Conservation (phyloP, 805 yeast genomes). For the Candida xyloterini region DNA sequence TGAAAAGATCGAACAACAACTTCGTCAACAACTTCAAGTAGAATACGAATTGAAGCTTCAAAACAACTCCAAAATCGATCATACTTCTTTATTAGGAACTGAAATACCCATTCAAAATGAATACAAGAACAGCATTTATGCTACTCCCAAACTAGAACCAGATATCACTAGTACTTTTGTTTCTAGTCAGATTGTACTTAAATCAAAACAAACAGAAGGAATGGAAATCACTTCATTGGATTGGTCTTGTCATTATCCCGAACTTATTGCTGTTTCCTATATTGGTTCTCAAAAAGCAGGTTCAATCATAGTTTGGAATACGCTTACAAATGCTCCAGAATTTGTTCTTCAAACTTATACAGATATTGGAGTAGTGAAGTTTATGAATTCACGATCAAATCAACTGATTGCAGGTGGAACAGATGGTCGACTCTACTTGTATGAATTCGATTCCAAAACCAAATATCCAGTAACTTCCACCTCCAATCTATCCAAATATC, state of each 20-base stretch:
- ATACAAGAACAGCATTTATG: conserved; percentile 28
- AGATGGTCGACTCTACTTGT: conserved; percentile 49
- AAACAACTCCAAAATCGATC: neutral
- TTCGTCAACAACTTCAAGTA: conserved; percentile 5
- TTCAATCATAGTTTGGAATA: conserved; percentile 31
- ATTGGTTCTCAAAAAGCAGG: conserved; percentile 11
- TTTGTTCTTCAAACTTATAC: conserved; percentile 41
- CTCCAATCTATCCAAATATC: conserved; percentile 4
- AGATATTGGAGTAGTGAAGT: conserved; percentile 37
- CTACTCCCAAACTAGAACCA: conserved; percentile 6
- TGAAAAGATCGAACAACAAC: conserved; percentile 11
- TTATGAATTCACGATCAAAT: conserved; percentile 38
- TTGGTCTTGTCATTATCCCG: conserved; percentile 30
- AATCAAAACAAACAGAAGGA: conserved; percentile 6
- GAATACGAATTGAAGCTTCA: conserved; percentile 9
- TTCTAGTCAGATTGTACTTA: conserved; percentile 1
- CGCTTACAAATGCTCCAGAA: conserved; percentile 29
- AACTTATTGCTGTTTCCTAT: conserved; percentile 28
- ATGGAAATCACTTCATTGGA: conserved; percentile 28
- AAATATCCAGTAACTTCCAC: conserved; percentile 24
- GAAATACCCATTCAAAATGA: conserved; percentile 15
- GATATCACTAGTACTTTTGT: conserved; percentile 6
- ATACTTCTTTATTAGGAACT: conserved; percentile 2
- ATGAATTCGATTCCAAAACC: conserved; percentile 42
- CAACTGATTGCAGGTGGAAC: conserved; percentile 46